Percentiles rank a stretch among this genome's conserved stretches.
Conservation (phyloP, 164 flowering plant genomes). For the Sedum album region DNA sequence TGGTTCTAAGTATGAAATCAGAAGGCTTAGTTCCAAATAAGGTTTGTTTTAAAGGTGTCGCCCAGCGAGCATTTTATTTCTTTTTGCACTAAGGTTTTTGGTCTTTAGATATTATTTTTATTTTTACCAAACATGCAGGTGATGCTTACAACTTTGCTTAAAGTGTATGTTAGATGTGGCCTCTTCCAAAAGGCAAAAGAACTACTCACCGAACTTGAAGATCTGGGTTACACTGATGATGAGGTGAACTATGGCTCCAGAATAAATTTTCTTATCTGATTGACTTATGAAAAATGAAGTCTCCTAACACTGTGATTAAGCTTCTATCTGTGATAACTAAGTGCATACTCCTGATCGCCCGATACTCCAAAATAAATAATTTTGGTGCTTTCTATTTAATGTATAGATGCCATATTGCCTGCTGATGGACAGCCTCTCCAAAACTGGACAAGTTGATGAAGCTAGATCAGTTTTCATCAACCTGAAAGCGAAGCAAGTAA, state of each 20-base stretch:
- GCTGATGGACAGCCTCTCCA: conserved; percentile 85
- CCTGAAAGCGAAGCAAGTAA: conserved; percentile 49
- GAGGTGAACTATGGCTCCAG: conserved; percentile 40
- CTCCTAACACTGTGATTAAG: neutral
- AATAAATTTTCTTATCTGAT: neutral
- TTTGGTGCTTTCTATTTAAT: conserved; percentile 6
- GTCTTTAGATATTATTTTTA: neutral
- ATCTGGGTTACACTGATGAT: conserved; percentile 60
- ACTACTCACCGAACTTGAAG: conserved; percentile 52
- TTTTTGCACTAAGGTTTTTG: neutral
- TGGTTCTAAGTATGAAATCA: conserved; percentile 70
- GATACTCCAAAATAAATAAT: neutral
- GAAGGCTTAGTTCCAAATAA: conserved; percentile 81
- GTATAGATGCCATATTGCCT: conserved; percentile 86
- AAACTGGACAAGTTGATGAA: conserved; percentile 64
- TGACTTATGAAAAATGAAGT: neutral
- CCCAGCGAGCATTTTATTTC: neutral
- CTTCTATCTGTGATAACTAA: neutral
- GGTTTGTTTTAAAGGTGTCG: conserved; percentile 41
- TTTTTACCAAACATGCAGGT: conserved; percentile 42
- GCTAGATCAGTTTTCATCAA: conserved; percentile 63
- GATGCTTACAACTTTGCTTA: conserved; percentile 68
- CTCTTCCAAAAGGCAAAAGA: conserved; percentile 73
- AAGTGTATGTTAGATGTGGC: conserved; percentile 82
- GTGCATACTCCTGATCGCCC: neutral